Percentiles rank a stretch among this genome's conserved stretches.
Conservation (phyloP, 306 rosid genomes). For the Glycine latifolia region DNA sequence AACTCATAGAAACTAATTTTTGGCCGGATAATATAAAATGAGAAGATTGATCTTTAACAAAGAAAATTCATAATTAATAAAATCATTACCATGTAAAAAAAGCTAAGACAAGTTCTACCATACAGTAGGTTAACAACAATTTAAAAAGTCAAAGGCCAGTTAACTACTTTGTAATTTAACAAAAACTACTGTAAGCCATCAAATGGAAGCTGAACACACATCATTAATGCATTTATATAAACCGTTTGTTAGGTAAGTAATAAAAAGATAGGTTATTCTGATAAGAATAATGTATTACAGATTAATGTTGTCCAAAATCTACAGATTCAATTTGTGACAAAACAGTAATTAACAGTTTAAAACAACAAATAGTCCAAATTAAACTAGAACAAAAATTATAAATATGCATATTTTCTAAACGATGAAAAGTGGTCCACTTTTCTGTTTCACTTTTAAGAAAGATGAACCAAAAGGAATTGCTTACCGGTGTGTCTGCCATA, state of each 20-base stretch:
- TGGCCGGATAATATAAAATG: conserved; percentile 34
- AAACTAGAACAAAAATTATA: conserved; percentile 11
- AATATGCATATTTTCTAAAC: conserved; percentile 18
- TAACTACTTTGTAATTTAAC: conserved; percentile 1
- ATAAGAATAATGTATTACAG: neutral
- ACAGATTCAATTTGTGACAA: conserved; percentile 18
- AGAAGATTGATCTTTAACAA: neutral
- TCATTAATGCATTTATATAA: conserved; percentile 4
- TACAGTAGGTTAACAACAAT: neutral
- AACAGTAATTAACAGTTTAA: conserved; percentile 7
- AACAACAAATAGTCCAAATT: conserved; percentile 28
- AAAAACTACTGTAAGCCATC: neutral
- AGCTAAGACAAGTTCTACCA: neutral
- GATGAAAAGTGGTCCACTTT: neutral
- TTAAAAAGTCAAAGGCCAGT: conserved; percentile 15
- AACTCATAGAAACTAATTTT: neutral
- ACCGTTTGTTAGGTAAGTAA: neutral
- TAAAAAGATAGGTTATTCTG: conserved; percentile 5
- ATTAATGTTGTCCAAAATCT: neutral
- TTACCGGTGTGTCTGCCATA: conserved; percentile 95
- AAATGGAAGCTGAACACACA: conserved; percentile 24
- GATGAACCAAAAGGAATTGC: conserved; percentile 42
- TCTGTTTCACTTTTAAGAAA: conserved; percentile 17
- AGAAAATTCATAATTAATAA: neutral
- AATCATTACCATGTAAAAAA: neutral